Evolutionary conservation across 306 rosid species (phyloP).

Genomic region (Arachis stenosperma): DNA sequence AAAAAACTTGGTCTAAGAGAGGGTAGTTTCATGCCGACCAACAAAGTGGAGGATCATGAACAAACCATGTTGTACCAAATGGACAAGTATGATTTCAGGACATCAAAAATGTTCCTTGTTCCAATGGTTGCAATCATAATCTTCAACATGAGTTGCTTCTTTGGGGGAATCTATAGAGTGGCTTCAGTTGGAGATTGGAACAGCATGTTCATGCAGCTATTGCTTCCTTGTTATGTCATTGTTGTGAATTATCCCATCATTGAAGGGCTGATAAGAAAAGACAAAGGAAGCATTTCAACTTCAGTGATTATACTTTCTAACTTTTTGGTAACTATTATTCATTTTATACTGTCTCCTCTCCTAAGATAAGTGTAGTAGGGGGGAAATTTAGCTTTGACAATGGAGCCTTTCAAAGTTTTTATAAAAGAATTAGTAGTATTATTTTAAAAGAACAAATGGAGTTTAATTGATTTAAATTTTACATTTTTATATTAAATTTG

Average conservation of each 20-base stretch:
- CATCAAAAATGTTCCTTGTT: constrained; percentile 54
- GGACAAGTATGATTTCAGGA: constrained; percentile 61
- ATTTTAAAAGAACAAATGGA: too few relatives aligned
- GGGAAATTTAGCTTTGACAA: too few relatives aligned
- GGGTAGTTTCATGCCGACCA: constrained; percentile 58
- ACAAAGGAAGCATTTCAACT: constrained; percentile 41
- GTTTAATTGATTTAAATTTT: too few relatives aligned
- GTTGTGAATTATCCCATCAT: constrained; percentile 37
- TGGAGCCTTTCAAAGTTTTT: too few relatives aligned
- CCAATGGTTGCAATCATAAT: constrained; percentile 51
- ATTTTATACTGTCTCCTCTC: constrained; percentile 22
- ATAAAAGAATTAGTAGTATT: too few relatives aligned
- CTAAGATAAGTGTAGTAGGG: constrained; percentile 1
- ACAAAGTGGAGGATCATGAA: constrained; percentile 59
- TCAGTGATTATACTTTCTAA: constrained; percentile 31
- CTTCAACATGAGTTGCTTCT: constrained; percentile 49
- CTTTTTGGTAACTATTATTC: constrained; percentile 31
- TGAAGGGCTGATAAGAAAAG: constrained; percentile 42
- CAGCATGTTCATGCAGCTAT: constrained; percentile 39
- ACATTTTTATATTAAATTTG: too few relatives aligned
- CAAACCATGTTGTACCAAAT: constrained; percentile 48
- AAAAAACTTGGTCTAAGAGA: constrained; percentile 54
- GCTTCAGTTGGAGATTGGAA: constrained; percentile 44
- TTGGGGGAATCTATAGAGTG: constrained; percentile 46
- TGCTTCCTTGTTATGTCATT: constrained; percentile 35